Conservation (phyloP, 495 filamentous ascomycete species). For the Podospora didyma region DNA sequence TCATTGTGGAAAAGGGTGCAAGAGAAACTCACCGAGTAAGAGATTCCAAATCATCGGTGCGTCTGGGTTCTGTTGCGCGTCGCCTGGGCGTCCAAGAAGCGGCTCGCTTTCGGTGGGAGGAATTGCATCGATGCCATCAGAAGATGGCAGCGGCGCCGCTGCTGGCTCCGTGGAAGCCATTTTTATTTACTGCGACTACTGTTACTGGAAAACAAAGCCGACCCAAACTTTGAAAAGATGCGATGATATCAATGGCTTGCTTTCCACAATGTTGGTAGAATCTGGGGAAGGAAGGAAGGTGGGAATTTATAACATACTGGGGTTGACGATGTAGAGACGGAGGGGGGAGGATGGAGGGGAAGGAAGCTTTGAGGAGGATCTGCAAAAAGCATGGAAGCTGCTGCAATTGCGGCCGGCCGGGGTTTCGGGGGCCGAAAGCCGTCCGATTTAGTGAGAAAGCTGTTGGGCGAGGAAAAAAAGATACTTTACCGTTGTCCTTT, state of each 20-base stretch:
- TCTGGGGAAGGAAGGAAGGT: background rate
- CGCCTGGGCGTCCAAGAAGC: conserved; percentile 68
- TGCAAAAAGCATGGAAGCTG: background rate
- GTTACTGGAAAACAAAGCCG: background rate
- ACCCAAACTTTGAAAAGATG: background rate
- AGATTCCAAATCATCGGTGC: conserved; percentile 66
- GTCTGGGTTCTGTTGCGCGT: conserved; percentile 63
- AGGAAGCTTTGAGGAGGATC: background rate
- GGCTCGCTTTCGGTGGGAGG: conserved; percentile 62
- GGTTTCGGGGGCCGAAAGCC: background rate
- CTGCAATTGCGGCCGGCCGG: background rate
- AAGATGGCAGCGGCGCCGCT: background rate
- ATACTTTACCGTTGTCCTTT: too few relatives aligned
- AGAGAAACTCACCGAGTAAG: conserved; percentile 58
- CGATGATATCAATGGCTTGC: conserved; percentile 2
- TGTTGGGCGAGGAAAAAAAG: background rate
- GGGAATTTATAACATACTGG: conserved; percentile 1
- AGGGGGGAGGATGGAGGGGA: background rate
- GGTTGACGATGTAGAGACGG: background rate
- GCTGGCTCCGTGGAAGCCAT: conserved; percentile 10
- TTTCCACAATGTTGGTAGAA: background rate
- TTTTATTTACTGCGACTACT: conserved; percentile 4
- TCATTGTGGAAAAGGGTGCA: too few relatives aligned
- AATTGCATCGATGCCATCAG: background rate
- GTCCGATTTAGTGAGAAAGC: background rate